Evolutionary conservation across 2,329 filamentous ascomycete species (phyloP), one percentile per base, ranked within the genome.

Genomic region (Penicillium sp.): DNA sequence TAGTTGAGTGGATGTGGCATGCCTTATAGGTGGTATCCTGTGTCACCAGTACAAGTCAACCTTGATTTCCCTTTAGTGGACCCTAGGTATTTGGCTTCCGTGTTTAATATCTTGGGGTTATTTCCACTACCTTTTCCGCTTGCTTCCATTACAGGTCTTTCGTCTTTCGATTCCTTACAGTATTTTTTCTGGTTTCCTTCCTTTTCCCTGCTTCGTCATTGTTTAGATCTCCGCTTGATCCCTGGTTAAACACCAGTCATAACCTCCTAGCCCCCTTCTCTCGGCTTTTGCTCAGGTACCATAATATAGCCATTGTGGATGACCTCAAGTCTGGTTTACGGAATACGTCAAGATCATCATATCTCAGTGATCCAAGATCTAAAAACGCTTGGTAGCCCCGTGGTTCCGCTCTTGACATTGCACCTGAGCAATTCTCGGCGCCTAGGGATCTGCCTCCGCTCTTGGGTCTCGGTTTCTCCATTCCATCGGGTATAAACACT

Each of bases 61-160:
- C 54, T 35, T 48, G 49, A 48, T 57, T 56, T 27, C 23, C 35
- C 52, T 12, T 41, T 51, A 29, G 62, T 65, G 62, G 62, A 62
- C 54, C 62, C 57, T 59, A 45, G 55, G 56, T 9, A 31, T 29
- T 50, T 35, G 20, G 51, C 56, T 51, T 59, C 56, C 52, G 50
- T 31, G 6, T 49, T 63, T 64, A 65, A 62, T 62, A 64, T 61
- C 61, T 47, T 44, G 61, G n/a, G 27, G 27, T 51, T 69, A 68
- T 70, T 69, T 65, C 65, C 68, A 70, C 66, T 62, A 18, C 49
- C 49, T 45, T 27, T 27, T 27, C 41, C 18, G 15, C 25, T 43
- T 43, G 35, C 23, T 42, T 20, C 47, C 47, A 35, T 44, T 40
- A 49, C 46, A 66, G 61, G 57, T 43, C 48, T 60, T 49, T 43